Base-by-base conservation (phyloP, 495 filamentous ascomycete genomes). In the Penicillium paradoxum region DNA sequence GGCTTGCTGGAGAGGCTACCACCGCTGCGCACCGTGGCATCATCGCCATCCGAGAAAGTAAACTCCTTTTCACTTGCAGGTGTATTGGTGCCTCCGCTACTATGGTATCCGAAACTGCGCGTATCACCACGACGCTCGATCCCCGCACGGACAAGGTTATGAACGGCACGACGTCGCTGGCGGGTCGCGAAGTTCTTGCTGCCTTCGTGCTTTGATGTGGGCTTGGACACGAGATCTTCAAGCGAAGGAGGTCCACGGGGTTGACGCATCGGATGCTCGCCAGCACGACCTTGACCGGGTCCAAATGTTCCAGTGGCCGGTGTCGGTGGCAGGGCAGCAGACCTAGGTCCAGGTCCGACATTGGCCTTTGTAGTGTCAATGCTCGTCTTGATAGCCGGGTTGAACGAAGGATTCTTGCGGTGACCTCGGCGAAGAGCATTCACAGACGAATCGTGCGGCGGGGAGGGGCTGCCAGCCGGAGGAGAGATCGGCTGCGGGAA, bases 101-200 rank as follows among this genome's bases (percentile, higher is more conserved):
- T 82, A 50, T 78, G 72, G 60, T 84, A 84, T 34, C 76, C 78
- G 22, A 67, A 60, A 52, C 80, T 83, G 27, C 78, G 77, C 53
- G 83, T 83, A 24, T 80, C 79, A 33, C 75, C 79, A 57, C 91
- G 89, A 49, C 93, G 87, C 67, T 93, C 90, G 53, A 90, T 81
- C 15, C 92, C 90, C 51, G 91, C 91, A 57, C 89, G 88, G 44
- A 97, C 88, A 42, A 98, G 79, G 61, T 89, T 96, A 73, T 87
- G 85, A 39, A 98, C 83, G 14, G 95, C 95, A 59, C 86, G 88
- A 55, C 92, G 91, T 43, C 93, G 91, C 62, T 93, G 91, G 56
- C 92, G 92, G 29, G 90, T 86, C 17, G 89, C 86, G 70, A 99
- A 99, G 73, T 99, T 99, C 80, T 96, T 95, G 83, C 92, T 96